Evolutionary conservation across 2,329 filamentous ascomycete genomes (phyloP), one percentile per base, ranked within the genome.

Genomic region (Aspergillus uvarum): DNA sequence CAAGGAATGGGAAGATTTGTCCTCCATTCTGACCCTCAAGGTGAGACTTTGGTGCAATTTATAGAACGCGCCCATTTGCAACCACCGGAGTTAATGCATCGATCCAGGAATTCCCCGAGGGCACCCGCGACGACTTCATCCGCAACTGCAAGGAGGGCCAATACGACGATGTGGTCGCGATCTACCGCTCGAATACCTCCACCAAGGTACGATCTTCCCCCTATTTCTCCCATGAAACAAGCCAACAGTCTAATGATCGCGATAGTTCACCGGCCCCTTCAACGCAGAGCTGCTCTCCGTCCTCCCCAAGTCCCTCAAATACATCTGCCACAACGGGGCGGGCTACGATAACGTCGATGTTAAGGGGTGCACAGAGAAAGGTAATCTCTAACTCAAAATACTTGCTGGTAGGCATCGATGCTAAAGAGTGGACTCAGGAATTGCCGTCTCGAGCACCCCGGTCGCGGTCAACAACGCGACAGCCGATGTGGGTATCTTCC

Each of bases 311-410:
- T 76, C 78, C 0, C 68, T 82, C 60, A 79, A 77, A 62, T 83
- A 78, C 63, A 80, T 84, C 63, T 81, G 80, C 62, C 82, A 84
- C 65, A 82, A 83, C 62, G 82, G 84, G 16, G 84, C 84, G 1
- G 84, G 84, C 4, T 87, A 87, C 71, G 84, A 87, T 68, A 85
- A 85, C 65, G 81, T 87, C 51, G 83, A 87, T 59, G 76, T 86
- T 14, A 70, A 76, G 1, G 81, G 80, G 22, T 86, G 83, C 70
- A 82, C 81, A 26, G 70, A 78, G 63, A 77, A 67, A 65, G 71
- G 75, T 76, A 58, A 0, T 11, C 8, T 19, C 12, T 22, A 2
- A 22, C 22, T 22, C 22, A 22, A 12, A 3, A 5, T 6, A 2
- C 5, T n/a, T n/a, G 38, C 38, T 44, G 6, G 14, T 44, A 19